phyloP scores from a whole-genome alignment of 2,329 filamentous ascomycete species.

The Trichoderma sp. region DNA sequence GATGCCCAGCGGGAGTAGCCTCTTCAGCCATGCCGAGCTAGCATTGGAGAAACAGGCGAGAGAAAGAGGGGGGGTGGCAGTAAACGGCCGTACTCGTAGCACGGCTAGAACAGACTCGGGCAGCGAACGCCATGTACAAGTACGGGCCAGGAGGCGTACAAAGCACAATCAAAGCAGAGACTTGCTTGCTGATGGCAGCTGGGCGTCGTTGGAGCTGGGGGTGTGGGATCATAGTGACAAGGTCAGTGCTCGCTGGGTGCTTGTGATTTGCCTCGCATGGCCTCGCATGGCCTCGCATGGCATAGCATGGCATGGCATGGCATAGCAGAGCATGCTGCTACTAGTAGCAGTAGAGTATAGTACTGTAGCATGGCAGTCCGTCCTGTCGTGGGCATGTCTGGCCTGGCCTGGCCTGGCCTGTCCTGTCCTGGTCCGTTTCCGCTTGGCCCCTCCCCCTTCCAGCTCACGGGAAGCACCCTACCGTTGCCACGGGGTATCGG shows the following conservation, averaged over 20 bases:
- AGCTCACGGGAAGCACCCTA: background rate
- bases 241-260: constrained; percentile 1
- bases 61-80: constrained; percentile 11
- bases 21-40: constrained; percentile 12
- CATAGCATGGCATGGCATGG: constrained; percentile 2
- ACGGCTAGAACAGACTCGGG: constrained; percentile 13
- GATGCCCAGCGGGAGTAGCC: constrained; percentile 12
- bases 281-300: constrained; percentile 15
- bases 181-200: constrained; percentile 4
- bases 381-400: background rate
- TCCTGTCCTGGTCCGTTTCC: background rate
- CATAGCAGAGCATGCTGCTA: background rate
- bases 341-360: background rate
- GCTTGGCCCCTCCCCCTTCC: constrained; percentile 1
- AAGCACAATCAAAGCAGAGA: background rate
- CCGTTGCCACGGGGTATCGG: constrained; percentile 3
- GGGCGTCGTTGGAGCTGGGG: constrained; percentile 19
- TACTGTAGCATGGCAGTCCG: background rate
- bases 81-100: background rate
- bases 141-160: constrained; percentile 9
- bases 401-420: no score
- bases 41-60: constrained; percentile 9
- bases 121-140: constrained; percentile 15
- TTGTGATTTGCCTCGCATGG: constrained; percentile 19
- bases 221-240: constrained; percentile 19